Base-by-base conservation (phyloP, 2,329 filamentous ascomycete species). In the Amauroascus verrucosus region DNA sequence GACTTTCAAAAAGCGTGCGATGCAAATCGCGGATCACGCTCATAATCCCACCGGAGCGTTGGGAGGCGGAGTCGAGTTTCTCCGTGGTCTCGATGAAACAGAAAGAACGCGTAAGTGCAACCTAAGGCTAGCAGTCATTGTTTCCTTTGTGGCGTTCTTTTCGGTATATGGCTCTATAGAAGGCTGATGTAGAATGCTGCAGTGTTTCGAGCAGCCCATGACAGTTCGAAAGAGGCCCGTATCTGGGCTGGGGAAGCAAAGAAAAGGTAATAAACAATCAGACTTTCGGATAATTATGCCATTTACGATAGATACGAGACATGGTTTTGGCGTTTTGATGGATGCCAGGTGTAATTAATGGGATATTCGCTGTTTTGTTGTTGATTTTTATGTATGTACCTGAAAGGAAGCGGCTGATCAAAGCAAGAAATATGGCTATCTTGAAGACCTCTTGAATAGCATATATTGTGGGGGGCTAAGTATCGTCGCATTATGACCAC, bases 51-150 rank as follows among this genome's bases (percentile, higher is more conserved):
- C 84, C 8, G 84, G 85, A 13, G 84, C 84, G 9, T 70, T 80
- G 38, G 77, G 78, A 2, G 80, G 81, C 47, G 74, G 83, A 1
- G 83, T 83, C 54, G 90, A 96, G 60, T 97, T 97, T 62, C 73
- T 96, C 62, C 77, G 86, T 28, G 89, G 90, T 0, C 69, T 98
- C 53, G 93, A 97, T 64, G 90, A 97, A 72, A 89, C 83, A 69
- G 93, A 98, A 73, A 79, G 90, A 61, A 78, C 78, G 56, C 63
- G 80, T 82, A 64, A 65, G 75, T 70, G 7, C n/a, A 18, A 20
- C 7, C 20, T 14, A n/a, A n/a, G n/a, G n/a, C n/a, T n/a, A n/a
- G n/a, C n/a, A n/a, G n/a, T n/a, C n/a, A 35, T 6, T 11, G 8
- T 35, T 13, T 35, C 33, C 3, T 35, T 35, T 3, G n/a, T 16